Conservation (phyloP, 495 filamentous ascomycete species). For the Hypoxylon trugodes region DNA sequence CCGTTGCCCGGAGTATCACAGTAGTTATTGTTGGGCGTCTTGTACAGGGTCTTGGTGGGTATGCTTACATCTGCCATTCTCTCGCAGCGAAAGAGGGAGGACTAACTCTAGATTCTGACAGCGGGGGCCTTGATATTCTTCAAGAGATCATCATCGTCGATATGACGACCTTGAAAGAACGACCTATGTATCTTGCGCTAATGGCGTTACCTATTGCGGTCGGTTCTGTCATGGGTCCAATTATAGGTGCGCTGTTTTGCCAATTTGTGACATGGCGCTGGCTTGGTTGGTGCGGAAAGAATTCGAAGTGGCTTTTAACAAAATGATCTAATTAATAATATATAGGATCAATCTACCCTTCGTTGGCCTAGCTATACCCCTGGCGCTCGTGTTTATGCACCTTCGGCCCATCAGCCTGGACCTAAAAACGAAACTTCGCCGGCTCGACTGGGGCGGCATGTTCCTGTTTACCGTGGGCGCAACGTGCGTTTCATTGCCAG, state of each 20-base stretch:
- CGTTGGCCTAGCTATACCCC: conserved; percentile 1
- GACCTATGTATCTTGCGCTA: conserved; percentile 43
- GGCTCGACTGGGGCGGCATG: conserved; percentile 57
- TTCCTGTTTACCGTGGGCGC: conserved; percentile 38
- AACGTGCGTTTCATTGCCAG: conserved; percentile 32
- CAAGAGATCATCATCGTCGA: neutral
- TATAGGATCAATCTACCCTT: conserved; percentile 43
- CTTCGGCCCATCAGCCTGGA: conserved; percentile 18
- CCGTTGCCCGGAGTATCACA: neutral
- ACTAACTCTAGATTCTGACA: neutral
- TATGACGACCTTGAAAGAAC: neutral
- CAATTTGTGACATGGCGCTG: conserved; percentile 44
- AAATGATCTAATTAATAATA: neutral
- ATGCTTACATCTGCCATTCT: neutral
- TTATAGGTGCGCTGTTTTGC: conserved; percentile 41
- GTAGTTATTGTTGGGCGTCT: conserved; percentile 66
- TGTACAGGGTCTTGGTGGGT: conserved; percentile 65
- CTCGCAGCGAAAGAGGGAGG: conserved; percentile 41
- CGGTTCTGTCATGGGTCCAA: conserved; percentile 39
- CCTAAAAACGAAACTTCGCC: conserved; percentile 20
- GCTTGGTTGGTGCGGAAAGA: conserved; percentile 42
- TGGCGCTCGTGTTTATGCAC: conserved; percentile 40
- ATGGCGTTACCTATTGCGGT: conserved; percentile 39
- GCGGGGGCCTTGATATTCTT: neutral
- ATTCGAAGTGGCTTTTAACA: neutral